These are phyloP conservation scores for Geranium brycei DNA, from an alignment of 345 rosid species.

Conservation along the genomic window DNA sequence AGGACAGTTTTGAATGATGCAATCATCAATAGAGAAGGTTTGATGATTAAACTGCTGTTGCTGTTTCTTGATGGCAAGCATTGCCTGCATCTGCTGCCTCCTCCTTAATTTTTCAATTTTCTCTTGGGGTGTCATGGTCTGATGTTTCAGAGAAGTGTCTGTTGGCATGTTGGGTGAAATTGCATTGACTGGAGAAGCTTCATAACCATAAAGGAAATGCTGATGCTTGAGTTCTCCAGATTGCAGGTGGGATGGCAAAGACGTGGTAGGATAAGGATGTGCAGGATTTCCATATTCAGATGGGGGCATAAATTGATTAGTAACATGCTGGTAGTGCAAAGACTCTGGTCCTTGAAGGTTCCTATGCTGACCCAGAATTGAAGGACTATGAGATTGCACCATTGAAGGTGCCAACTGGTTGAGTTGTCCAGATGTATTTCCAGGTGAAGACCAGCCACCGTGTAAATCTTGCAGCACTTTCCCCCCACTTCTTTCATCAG, in stretches of 20 bases:
- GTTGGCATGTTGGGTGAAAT: constrained; percentile 25
- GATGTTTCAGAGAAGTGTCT: constrained; percentile 32
- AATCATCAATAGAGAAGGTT: constrained; percentile 19
- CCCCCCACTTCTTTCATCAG: constrained; percentile 30
- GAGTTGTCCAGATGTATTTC: constrained; percentile 18
- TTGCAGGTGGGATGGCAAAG: constrained; percentile 36
- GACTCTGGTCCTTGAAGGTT: constrained; percentile 37
- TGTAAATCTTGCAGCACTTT: constrained; percentile 25
- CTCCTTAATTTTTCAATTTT: constrained; percentile 84
- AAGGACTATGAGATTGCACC: constrained; percentile 22
- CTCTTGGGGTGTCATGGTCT: constrained; percentile 89
- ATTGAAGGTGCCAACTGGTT: constrained; percentile 26
- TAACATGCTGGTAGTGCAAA: constrained; percentile 34
- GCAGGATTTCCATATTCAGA: constrained; percentile 48
- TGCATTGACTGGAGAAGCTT: constrained; percentile 30
- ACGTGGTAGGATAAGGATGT: constrained; percentile 42
- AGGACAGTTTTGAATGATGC: constrained; percentile 26
- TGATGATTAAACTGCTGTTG: constrained; percentile 54
- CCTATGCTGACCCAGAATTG: constrained; percentile 34
- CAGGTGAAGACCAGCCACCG: constrained; percentile 34
- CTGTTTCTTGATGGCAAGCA: constrained; percentile 89
- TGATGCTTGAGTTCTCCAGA: constrained; percentile 36
- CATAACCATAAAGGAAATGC: constrained; percentile 35
- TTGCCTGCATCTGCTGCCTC: constrained; percentile 91
- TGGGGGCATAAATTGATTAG: constrained; percentile 32